Conservation (phyloP, 2,329 filamentous ascomycete species). For the Elsinoe batatas region DNA sequence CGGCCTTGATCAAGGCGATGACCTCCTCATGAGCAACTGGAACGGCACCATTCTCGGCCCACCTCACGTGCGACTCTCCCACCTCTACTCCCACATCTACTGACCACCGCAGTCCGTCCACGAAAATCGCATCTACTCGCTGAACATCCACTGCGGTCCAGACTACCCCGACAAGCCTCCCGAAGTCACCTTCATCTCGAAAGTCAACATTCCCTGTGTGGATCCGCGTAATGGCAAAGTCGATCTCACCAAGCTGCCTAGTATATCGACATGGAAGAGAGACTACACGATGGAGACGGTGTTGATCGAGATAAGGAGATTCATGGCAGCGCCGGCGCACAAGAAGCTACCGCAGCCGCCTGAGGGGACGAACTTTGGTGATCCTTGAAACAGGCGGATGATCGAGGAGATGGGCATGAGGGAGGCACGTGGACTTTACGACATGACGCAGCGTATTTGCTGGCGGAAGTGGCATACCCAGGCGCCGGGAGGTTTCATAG, state of each 20-base stretch:
- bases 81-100: not conserved
- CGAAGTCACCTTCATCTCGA: slow-evolving; percentile 82
- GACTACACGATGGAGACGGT: slow-evolving; percentile 94
- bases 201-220: slow-evolving; percentile 94
- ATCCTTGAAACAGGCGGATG: not conserved
- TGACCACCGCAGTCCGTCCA: slow-evolving; percentile 61
- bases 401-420: not conserved
- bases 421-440: not conserved
- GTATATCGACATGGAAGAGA: slow-evolving; percentile 80
- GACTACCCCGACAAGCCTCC: slow-evolving; percentile 85
- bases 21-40: slow-evolving; percentile 97
- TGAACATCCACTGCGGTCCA: slow-evolving; percentile 90
- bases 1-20: slow-evolving; percentile 85
- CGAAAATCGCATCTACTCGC: slow-evolving; percentile 97
- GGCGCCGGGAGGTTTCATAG: slow-evolving; percentile 4
- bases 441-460: slow-evolving; percentile 11
- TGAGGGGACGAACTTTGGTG: slow-evolving; percentile 56
- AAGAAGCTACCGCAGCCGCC: slow-evolving; percentile 93
- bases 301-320: slow-evolving; percentile 76
- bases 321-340: slow-evolving; percentile 83
- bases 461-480: slow-evolving; percentile 3
- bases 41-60: slow-evolving; percentile 95
- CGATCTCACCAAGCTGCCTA: slow-evolving; percentile 73
- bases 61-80: slow-evolving; percentile 62
- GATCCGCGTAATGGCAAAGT: slow-evolving; percentile 68